A percentile compares a stretch with the other conserved stretches of the same genome.
These are phyloP conservation scores for Fusarium denticulatum DNA, from an alignment of 2,329 filamentous ascomycete genomes.

Conservation along the genomic window DNA sequence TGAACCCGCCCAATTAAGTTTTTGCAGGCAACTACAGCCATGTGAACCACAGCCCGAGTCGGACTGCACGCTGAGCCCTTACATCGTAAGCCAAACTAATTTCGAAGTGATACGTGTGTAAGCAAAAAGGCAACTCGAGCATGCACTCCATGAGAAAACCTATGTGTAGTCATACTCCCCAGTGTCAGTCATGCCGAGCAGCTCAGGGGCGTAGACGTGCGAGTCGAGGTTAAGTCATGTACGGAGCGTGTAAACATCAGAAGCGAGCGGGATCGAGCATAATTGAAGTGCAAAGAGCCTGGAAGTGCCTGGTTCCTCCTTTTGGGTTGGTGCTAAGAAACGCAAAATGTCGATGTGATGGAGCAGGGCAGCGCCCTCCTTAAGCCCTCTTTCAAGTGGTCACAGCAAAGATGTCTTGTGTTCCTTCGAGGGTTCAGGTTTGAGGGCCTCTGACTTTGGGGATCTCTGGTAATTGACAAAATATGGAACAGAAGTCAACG, in stretches of 20 bases:
- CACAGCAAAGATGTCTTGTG: neutral
- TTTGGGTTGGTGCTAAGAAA: neutral
- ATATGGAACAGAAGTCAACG: rapidly evolving
- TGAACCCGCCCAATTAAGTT: too few species aligned
- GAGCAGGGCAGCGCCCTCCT: neutral
- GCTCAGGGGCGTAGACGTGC: neutral
- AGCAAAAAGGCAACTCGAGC: neutral
- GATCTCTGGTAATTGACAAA: too few species aligned
- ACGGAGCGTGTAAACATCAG: too few species aligned
- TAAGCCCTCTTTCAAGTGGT: neutral
- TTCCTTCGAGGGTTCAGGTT: rapidly evolving
- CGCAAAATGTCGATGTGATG: neutral
- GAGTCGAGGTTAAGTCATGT: too few species aligned
- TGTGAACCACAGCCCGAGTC: neutral
- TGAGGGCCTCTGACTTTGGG: rapidly evolving
- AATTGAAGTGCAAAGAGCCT: rapidly evolving
- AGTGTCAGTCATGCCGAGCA: neutral
- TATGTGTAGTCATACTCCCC: neutral
- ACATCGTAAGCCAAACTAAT: too few species aligned
- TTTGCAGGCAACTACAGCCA: neutral
- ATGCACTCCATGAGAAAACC: neutral
- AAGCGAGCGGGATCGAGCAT: rapidly evolving
- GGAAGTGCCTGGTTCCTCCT: rapidly evolving
- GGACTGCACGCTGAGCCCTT: neutral
- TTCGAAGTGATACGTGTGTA: neutral